Conservation (phyloP, 495 filamentous ascomycete genomes). For the Neurospora sp. region DNA sequence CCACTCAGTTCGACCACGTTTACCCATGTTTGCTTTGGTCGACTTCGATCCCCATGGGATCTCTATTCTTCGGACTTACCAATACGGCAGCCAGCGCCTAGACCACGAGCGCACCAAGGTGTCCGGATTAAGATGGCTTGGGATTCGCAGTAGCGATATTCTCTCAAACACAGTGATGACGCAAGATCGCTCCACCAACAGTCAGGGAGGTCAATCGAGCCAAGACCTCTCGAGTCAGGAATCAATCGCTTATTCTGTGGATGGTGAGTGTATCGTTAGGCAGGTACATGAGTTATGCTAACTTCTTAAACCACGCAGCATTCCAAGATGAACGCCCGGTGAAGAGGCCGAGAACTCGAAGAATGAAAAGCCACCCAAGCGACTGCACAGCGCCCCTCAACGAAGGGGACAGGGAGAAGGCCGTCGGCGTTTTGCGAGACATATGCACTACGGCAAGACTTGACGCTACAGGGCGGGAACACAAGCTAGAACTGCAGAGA, state of each 20-base stretch:
- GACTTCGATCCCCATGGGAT: constrained; percentile 88
- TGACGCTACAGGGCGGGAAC: constrained; percentile 23
- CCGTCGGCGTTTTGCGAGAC: constrained; percentile 52
- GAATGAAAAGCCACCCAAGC: not conserved
- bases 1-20: constrained; percentile 19
- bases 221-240: constrained; percentile 13
- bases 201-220: constrained; percentile 4
- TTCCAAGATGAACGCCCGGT: constrained; percentile 6
- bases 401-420: constrained; percentile 20
- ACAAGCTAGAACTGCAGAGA: constrained; percentile 60
- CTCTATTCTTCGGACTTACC: constrained; percentile 78
- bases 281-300: not conserved
- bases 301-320: not conserved
- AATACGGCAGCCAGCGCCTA: constrained; percentile 65
- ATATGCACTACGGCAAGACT: constrained; percentile 5
- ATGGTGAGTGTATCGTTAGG: not conserved
- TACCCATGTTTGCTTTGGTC: constrained; percentile 57
- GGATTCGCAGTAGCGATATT: constrained; percentile 56
- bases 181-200: not conserved
- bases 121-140: constrained; percentile 60
- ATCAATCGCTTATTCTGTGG: constrained; percentile 1
- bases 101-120: constrained; percentile 57
- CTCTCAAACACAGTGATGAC: constrained; percentile 2
- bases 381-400: constrained; percentile 3
- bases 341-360: constrained; percentile 5